Evolutionary conservation across 345 rosid genomes (phyloP).

Genomic region (Hibiscus tridactylites): DNA sequence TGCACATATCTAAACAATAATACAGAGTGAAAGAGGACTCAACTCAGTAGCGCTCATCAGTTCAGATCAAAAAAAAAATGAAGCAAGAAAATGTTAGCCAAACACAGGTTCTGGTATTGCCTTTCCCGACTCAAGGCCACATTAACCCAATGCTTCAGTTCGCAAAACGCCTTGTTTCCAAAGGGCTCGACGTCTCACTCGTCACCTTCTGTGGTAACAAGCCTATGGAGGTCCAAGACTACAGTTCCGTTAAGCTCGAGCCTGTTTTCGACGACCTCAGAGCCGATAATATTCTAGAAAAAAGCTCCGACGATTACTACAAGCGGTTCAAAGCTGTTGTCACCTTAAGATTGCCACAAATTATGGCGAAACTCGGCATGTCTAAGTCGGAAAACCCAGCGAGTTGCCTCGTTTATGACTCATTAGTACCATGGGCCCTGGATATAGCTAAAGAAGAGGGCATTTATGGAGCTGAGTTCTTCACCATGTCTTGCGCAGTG

Average conservation of each 20-base stretch:
- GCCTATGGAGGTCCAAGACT: neutral
- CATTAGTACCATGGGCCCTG: neutral
- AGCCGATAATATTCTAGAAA: slow-evolving; percentile 12
- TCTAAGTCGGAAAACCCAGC: neutral
- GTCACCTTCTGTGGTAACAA: slow-evolving; percentile 23
- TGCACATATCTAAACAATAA: too few relatives aligned
- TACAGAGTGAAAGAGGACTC: too few relatives aligned
- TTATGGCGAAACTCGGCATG: neutral
- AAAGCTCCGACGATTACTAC: neutral
- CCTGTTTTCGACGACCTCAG: slow-evolving; percentile 26
- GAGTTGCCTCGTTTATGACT: slow-evolving; percentile 3
- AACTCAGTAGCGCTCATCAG: too few relatives aligned
- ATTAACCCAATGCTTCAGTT: slow-evolving; percentile 4
- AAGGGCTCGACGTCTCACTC: slow-evolving; percentile 36
- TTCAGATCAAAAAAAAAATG: too few relatives aligned
- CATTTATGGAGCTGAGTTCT: too few relatives aligned
- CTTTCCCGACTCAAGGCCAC: slow-evolving; percentile 45
- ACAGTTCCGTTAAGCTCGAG: slow-evolving; percentile 7
- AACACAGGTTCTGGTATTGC: slow-evolving; percentile 22
- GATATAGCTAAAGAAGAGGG: neutral
- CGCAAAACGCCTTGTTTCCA: slow-evolving; percentile 45
- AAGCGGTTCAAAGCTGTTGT: neutral
- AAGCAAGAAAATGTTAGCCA: neutral
- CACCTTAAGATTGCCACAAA: neutral
- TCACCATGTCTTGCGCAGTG: neutral